Conservation (phyloP, 495 filamentous ascomycete genomes). For the Podospora didyma region DNA sequence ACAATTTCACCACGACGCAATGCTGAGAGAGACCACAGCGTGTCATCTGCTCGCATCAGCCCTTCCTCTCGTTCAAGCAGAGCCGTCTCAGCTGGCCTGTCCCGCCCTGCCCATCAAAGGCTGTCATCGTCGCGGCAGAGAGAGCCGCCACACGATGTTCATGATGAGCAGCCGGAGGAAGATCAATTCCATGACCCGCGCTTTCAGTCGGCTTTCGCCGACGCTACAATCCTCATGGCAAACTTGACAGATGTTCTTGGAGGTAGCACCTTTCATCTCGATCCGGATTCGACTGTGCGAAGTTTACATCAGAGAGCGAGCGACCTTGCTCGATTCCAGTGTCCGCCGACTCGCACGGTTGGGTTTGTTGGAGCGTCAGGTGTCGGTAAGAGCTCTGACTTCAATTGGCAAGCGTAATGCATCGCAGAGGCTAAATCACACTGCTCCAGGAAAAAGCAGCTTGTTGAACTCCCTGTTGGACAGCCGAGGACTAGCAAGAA, state of each 20-base stretch:
- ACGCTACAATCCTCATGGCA: slow-evolving; percentile 24
- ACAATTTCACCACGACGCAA: too few relatives aligned
- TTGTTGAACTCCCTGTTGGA: slow-evolving; percentile 39
- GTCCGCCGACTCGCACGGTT: slow-evolving; percentile 31
- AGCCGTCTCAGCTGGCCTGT: too few relatives aligned
- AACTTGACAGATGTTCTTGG: slow-evolving; percentile 26
- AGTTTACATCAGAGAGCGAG: slow-evolving; percentile 23
- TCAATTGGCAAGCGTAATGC: too few relatives aligned
- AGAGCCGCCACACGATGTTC: slow-evolving; percentile 20
- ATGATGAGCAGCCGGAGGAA: slow-evolving; percentile 31
- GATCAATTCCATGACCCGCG: slow-evolving; percentile 28
- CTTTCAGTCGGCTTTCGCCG: slow-evolving; percentile 28
- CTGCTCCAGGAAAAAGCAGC: slow-evolving; percentile 33
- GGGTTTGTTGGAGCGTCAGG: slow-evolving; percentile 41
- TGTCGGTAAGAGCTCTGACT: slow-evolving; percentile 19
- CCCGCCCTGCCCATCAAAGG: background rate
- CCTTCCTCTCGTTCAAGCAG: too few relatives aligned
- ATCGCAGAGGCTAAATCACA: too few relatives aligned
- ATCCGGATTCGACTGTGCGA: slow-evolving; percentile 32
- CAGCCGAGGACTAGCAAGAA: slow-evolving; percentile 21
- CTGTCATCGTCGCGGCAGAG: slow-evolving; percentile 12
- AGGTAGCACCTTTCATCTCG: slow-evolving; percentile 25
- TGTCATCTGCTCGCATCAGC: too few relatives aligned
- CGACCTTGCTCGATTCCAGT: slow-evolving; percentile 28
- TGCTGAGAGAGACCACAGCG: too few relatives aligned